Evolutionary conservation across 306 rosid genomes (phyloP).

Genomic region (Oemleria cerasiformis): DNA sequence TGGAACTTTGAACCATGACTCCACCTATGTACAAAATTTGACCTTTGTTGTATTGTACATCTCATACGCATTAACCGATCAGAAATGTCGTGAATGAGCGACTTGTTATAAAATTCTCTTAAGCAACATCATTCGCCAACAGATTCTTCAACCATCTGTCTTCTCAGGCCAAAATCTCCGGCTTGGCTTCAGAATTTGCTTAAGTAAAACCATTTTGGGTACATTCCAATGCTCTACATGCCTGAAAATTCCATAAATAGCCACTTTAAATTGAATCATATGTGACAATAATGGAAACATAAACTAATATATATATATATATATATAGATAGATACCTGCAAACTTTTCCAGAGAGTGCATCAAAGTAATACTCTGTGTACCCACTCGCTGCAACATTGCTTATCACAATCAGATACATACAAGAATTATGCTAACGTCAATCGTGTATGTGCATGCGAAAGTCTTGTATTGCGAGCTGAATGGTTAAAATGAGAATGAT

Average conservation of each 20-base stretch:
- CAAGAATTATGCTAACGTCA: no score
- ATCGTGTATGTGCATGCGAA: no score
- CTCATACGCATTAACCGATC: no score
- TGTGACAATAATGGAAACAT: constrained; percentile 12
- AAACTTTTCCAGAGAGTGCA: constrained; percentile 71
- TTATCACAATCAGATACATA: constrained; percentile 16
- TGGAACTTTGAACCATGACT: neutral
- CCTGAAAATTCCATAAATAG: constrained; percentile 39
- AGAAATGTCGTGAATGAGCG: no score
- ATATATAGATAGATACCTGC: constrained; percentile 48
- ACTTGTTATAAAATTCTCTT: no score
- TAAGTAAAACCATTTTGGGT: constrained; percentile 81
- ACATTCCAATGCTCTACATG: constrained; percentile 97
- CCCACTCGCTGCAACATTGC: constrained; percentile 77
- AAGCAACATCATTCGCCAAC: neutral
- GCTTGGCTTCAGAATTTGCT: constrained; percentile 81
- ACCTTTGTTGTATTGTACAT: no score
- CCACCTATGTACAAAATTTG: no score
- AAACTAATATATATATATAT: constrained; percentile 1
- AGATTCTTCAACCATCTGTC: constrained; percentile 37
- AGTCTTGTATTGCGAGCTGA: neutral
- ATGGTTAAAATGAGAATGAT: neutral
- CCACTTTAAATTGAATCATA: neutral
- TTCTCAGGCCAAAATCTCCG: constrained; percentile 48
- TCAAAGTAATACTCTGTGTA: constrained; percentile 87